Evolutionary conservation across 208 protist species (phyloP), one percentile per base, ranked within the genome.

Genomic region (Naegleria gruberi): DNA sequence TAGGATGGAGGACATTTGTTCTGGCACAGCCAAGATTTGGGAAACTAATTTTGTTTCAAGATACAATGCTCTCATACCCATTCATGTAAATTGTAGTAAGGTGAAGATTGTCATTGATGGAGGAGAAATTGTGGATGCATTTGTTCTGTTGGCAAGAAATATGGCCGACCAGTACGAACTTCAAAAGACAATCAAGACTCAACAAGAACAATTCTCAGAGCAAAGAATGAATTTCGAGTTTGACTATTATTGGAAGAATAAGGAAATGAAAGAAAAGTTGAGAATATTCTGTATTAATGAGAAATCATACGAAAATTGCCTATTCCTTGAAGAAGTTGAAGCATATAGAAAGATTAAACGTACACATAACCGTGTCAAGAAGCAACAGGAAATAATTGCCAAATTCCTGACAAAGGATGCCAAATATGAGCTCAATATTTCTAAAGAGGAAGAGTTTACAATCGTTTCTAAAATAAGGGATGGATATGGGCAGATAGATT

Each of bases 341-440:
- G 10, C 1, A 7, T 83, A 83, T 43, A 83, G 40, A 83, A 44
- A 30, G n/a, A 44, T 83, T 0, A 44, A 17, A 44, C 12, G n/a
- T 0, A 83, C 77, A 26, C 77, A 83, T 44, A 10, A 83, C 10
- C n/a, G 77, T 30, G 7, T 37, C n/a, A 17, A 44, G 15, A 83
- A 83, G 37, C 77, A 83, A 83, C n/a, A 44, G 44, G 77, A 83
- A 44, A 83, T 83, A 44, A 83, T 83, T 44, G 77, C 42, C 0
- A 5, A 30, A 44, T 83, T 83, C 77, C 26, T 83, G 8, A 83
- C 12, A 43, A 34, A 83, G n/a, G 40, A 83, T 43, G 12, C 26
- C 30, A 37, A 77, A 37, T 37, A 37, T 30, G 30, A 30, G 34
- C 34, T 77, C 26, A 77, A 77, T 37, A 12, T 77, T 37, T 30